Evolutionary conservation across 2,329 filamentous ascomycete species (phyloP).

Genomic region (Trichoderma sp.): DNA sequence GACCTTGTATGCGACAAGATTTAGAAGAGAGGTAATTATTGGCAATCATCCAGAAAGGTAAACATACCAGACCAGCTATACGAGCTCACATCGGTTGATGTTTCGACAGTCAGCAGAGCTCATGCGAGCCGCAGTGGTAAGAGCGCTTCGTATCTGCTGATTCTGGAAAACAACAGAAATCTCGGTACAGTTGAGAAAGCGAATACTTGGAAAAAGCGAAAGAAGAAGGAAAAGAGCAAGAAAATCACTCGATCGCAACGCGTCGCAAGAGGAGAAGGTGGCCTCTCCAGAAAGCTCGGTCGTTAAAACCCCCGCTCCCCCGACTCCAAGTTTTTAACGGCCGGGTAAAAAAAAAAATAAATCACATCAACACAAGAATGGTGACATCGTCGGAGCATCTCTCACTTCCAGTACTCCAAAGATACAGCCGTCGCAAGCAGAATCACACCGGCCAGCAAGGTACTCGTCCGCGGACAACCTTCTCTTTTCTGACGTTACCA

Average conservation of each 20-base stretch:
- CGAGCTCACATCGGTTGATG: conserved; percentile 16
- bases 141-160: background rate
- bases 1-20: background rate
- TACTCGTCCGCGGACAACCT: conserved; percentile 17
- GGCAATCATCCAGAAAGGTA: background rate
- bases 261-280: conserved; percentile 18
- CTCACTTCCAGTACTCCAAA: conserved; percentile 1
- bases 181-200: background rate
- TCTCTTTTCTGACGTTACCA: conserved; percentile 26
- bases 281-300: background rate
- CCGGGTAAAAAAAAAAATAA: background rate
- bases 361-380: background rate
- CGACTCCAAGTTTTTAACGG: conserved; percentile 23
- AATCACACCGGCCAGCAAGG: background rate
- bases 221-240: background rate
- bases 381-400: conserved; percentile 6
- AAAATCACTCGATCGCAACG: background rate
- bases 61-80: background rate
- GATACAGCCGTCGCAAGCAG: conserved; percentile 7
- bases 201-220: background rate
- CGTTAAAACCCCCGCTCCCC: conserved; percentile 17
- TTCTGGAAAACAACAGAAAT: background rate
- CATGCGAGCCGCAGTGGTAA: conserved; percentile 16
- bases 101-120: conserved; percentile 6
- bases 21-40: background rate